A percentile compares a stretch with the other conserved stretches of the same genome.
Conservation (phyloP, 164 flowering plant species). For the Vitis amurensis region DNA sequence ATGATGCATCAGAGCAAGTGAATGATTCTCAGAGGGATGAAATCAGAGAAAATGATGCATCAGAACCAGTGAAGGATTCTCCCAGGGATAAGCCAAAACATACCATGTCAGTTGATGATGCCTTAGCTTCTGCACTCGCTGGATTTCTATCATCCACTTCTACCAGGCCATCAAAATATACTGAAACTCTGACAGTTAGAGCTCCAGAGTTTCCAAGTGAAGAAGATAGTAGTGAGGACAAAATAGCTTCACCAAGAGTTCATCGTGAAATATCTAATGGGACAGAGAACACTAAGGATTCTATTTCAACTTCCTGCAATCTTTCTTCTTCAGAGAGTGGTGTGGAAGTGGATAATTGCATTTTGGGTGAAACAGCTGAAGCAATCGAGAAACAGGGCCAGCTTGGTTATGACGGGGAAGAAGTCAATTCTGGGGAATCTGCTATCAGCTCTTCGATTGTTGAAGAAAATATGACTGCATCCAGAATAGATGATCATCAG, state of each 20-base stretch:
- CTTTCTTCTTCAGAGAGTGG: constrained; percentile 9
- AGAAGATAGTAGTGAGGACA: constrained; percentile 19
- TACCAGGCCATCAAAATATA: constrained; percentile 15
- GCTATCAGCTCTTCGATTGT: not conserved
- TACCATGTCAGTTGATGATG: constrained; percentile 68
- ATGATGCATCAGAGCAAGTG: too few species aligned
- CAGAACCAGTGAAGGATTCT: constrained; percentile 21
- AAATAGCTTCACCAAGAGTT: constrained; percentile 7
- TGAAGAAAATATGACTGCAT: not conserved
- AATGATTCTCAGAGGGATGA: too few species aligned
- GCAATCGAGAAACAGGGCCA: constrained; percentile 2
- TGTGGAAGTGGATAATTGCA: constrained; percentile 6
- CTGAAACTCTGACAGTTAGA: constrained; percentile 29
- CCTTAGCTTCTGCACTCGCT: constrained; percentile 78
- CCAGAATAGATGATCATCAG: not conserved
- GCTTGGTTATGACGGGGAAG: constrained; percentile 6
- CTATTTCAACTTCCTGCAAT: constrained; percentile 4
- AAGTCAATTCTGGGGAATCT: not conserved
- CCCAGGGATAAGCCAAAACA: constrained; percentile 26
- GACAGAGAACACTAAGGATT: constrained; percentile 6
- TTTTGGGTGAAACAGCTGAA: constrained; percentile 5
- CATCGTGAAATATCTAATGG: constrained; percentile 11
- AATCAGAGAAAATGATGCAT: constrained; percentile 20
- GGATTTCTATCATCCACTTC: constrained; percentile 50
- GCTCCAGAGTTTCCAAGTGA: constrained; percentile 45